Evolutionary conservation across 768 basidiomycete species (phyloP), one percentile per base, ranked within the genome.

Genomic region (Mycena filopes): DNA sequence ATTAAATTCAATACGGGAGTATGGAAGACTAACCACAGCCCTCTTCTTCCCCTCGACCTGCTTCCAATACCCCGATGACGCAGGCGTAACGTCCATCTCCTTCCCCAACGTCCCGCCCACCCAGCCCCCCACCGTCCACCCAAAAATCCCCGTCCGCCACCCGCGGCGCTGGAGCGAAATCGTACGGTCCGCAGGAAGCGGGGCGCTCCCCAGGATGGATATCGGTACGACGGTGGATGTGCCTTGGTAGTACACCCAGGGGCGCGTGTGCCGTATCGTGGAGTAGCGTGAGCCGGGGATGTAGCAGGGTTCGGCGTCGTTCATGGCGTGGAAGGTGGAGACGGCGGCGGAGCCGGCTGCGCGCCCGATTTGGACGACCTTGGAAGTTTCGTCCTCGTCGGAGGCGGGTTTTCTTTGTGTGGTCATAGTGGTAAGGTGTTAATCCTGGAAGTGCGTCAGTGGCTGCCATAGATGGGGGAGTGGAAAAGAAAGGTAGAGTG

Each of bases 231-330:
- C 78, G 66, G 83, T 74, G 9, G 79, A 74, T n/a, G 79, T 77
- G 48, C 78, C 69, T 62, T 74, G 77, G 55, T 76, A 77, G 51
- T 84, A 73, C 25, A 77, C 72, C 58, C 76, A 70, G 28, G 76
- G 77, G 23, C 82, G 82, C 64, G 83, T 80, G 68, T 82, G 80
- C 54, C 83, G 75, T 58, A 84, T 68, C 71, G 80, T 82, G 40
- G 83, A 70, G 31, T 80, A 78, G 67, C 81, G 76, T 43, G 81
- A 74, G 50, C 83, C 83, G 29, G 80, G 81, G 73, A 82, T 81
- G 63, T 76, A 78, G 67, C 82, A 65, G 28, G 79, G 79, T 9
- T 82, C 74, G 18, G 71, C 69, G 67, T 84, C 75, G 71, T 80
- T 79, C 21, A 83, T 63, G 70, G 81, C 80, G 63, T 80, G 72